Conservation (phyloP, 345 rosid species). For the Salix suchowensis region DNA sequence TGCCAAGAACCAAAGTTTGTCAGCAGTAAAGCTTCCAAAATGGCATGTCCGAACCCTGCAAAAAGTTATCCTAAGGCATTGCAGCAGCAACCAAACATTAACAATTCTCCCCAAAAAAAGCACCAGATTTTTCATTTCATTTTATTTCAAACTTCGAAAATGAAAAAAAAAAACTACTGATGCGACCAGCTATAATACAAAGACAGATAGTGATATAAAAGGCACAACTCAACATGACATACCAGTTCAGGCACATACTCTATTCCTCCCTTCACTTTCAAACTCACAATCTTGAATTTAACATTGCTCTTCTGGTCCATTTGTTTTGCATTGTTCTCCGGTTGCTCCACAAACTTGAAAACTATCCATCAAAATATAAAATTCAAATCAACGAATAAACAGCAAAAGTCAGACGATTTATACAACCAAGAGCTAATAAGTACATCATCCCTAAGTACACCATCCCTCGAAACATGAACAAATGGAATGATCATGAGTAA, state of each 20-base stretch:
- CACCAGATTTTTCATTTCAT: not conserved
- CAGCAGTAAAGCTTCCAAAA: not conserved
- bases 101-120: not conserved
- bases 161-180: not conserved
- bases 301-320: conserved; percentile 24
- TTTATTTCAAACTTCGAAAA: not conserved
- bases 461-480: not conserved
- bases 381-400: not conserved
- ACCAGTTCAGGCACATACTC: conserved; percentile 33
- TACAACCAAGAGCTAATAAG: not conserved
- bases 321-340: conserved; percentile 24
- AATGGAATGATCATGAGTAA: not conserved
- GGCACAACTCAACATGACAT: not conserved
- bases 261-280: conserved; percentile 26
- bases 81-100: not conserved
- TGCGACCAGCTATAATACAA: not conserved
- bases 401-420: not conserved
- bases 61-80: not conserved
- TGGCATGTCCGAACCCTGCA: not conserved
- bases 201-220: not conserved
- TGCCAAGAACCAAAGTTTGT: not conserved
- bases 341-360: conserved; percentile 30
- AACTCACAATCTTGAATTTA: conserved; percentile 33
- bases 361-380: conserved; percentile 18
- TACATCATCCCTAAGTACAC: not conserved